Base-by-base conservation (phyloP, 2,329 filamentous ascomycete species). In the Biscogniauxia sp. region DNA sequence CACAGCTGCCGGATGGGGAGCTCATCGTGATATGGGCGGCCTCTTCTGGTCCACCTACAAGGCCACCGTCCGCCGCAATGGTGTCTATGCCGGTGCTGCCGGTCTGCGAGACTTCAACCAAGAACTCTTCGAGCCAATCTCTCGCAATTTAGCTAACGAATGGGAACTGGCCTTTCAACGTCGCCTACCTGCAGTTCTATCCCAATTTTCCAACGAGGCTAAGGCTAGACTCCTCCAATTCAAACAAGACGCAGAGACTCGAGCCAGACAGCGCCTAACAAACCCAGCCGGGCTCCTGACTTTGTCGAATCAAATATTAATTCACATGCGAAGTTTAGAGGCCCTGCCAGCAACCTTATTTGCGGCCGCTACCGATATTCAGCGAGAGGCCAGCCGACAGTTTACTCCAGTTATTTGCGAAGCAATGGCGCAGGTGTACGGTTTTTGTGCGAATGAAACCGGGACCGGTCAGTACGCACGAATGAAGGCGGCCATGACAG, bases 21-120 rank as follows among this genome's bases (percentile, higher is more conserved):
- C 68, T 5, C 70, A 77, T 61, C 75, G 71, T 28, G 45, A 63
- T 15, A 68, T 73, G 32, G 83, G 83, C 11, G 84, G 83, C 1
- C 70, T 84, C 13, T 65, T 69, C 37, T 87, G 75, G 73, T 25
- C 72, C 1, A 86, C 85, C 0, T 88, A 87, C 65, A 84, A 81
- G 69, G 86, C 85, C 9, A 71, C 64, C 1, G 66, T 68, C 8
- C 56, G 60, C 64, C 73, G 60, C 61, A 66, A 60, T 37, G 73
- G 61, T 56, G 70, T 78, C 60, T 72, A 58, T 66, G 58, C 32
- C 32, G 64, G 66, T 65, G 69, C 61, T 71, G 71, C 72, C 9
- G 73, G 70, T 1, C 55, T 60, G 5, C 61, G 61, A 25, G 66
- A 70, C 49, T 72, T 71, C 62, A 75, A 71, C 26, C 61, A 60